Evolutionary conservation across 2,329 filamentous ascomycete genomes (phyloP).

Genomic region (Penicillium sp.): DNA sequence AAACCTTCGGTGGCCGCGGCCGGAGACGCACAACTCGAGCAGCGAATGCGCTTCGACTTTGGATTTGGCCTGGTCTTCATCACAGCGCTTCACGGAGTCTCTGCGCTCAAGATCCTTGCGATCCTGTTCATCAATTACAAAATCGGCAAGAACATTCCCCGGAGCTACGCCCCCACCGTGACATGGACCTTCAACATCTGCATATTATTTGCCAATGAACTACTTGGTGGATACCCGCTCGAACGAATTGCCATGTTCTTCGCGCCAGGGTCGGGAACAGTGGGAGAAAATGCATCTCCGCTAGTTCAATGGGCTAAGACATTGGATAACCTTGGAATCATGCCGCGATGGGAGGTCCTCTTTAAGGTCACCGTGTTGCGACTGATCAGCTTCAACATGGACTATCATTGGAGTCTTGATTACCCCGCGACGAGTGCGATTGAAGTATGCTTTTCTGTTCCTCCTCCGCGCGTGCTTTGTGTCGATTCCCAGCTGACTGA

Average conservation of each 20-base stretch:
- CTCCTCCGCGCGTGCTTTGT: neutral
- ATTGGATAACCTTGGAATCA: slow-evolving; percentile 75
- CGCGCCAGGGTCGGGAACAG: slow-evolving; percentile 27
- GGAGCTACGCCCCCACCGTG: slow-evolving; percentile 62
- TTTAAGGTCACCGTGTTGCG: slow-evolving; percentile 94
- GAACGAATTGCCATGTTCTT: slow-evolving; percentile 56
- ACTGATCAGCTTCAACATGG: slow-evolving; percentile 92
- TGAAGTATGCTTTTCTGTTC: slow-evolving; percentile 60
- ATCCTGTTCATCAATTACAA: slow-evolving; percentile 80
- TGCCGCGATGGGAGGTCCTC: slow-evolving; percentile 88
- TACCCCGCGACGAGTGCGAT: slow-evolving; percentile 60
- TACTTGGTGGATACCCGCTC: slow-evolving; percentile 71
- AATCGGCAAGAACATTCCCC: slow-evolving; percentile 67
- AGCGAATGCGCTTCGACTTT: slow-evolving; percentile 76
- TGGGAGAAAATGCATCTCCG: slow-evolving; percentile 38
- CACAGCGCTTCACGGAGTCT: slow-evolving; percentile 74
- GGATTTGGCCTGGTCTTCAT: slow-evolving; percentile 76
- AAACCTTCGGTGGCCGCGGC: slow-evolving; percentile 23
- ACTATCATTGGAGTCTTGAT: slow-evolving; percentile 88
- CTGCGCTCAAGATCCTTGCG: slow-evolving; percentile 70
- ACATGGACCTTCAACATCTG: slow-evolving; percentile 90
- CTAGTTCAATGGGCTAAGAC: slow-evolving; percentile 60
- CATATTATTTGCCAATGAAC: slow-evolving; percentile 83
- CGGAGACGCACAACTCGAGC: slow-evolving; percentile 57
- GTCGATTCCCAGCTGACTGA: slow-evolving; percentile 21